Evolutionary conservation across 345 rosid genomes (phyloP).

Genomic region (Citrus hindsii): DNA sequence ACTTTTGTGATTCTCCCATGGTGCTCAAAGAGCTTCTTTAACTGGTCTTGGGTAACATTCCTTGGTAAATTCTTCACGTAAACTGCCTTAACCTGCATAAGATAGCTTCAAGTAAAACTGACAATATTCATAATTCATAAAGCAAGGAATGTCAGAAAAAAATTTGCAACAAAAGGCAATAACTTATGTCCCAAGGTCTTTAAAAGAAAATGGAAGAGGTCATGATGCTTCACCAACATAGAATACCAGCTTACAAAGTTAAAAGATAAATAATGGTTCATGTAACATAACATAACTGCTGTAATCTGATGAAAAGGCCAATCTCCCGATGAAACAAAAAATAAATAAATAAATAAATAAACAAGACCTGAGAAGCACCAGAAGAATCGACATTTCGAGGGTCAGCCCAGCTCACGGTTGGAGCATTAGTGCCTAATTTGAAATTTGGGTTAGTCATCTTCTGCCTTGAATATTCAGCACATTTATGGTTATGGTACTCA

Average conservation of each 20-base stretch:
- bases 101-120: conserved; percentile 8
- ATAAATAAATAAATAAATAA: background rate
- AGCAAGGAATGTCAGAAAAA: background rate
- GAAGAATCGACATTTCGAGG: conserved; percentile 54
- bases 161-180: background rate
- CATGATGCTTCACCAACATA: background rate
- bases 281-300: background rate
- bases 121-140: conserved; percentile 10
- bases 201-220: background rate
- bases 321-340: background rate
- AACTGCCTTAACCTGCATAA: conserved; percentile 57
- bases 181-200: background rate
- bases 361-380: conserved; percentile 56
- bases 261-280: background rate
- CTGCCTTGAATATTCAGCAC: conserved; percentile 71
- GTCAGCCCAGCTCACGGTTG: conserved; percentile 77
- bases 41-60: conserved; percentile 49
- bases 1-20: conserved; percentile 64
- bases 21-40: conserved; percentile 57
- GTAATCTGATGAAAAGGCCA: background rate
- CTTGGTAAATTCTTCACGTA: conserved; percentile 66
- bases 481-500: conserved; percentile 63
- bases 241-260: background rate
- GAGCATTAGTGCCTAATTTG: conserved; percentile 58
- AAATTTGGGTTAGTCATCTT: conserved; percentile 62